Base-by-base conservation (phyloP, 176 grass and related monocot genomes). In the Aegilops speltoides region DNA sequence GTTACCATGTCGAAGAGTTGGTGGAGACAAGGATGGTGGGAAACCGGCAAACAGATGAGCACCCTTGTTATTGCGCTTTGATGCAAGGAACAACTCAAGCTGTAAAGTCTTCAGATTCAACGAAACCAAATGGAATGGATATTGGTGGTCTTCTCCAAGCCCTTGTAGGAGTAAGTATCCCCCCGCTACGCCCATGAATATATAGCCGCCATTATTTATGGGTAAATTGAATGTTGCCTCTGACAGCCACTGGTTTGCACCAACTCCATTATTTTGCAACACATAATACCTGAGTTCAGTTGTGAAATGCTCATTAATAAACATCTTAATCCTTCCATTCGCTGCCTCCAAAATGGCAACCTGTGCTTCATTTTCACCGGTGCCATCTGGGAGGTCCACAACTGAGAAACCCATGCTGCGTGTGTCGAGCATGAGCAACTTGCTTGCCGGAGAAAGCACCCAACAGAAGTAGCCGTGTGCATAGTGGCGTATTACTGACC, bases 91-190 rank as follows among this genome's bases (percentile, higher is more conserved):
- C 54, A 20, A 23, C 76, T 62, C 54, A 79, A 79, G 31, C 32
- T 79, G 5, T 1, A 61, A 38, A 68, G 54, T 79, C 54, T 60
- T 23, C 0, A 79, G 54, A 79, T 79, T 24, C 2, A 79, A 6
- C 7, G 54, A 79, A 37, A 60, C 13, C 28, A 20, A 9, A 68
- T 7, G 31, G 31, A 1, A 17, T 34, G 65, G 1, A 19, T 32
- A 8, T 16, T 2, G 7, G 36, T 40, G 0, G 54, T 14, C 13
- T 15, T 75, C 9, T 25, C 78, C 54, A 62, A 48, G 5, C 40
- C 85, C 85, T 66, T 81, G 57, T 56, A 87, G 40, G 3, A 87
- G 40, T 10, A 87, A 76, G n/a, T 66, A 82, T 56, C 85, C 85
- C 12, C 85, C 85, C 0, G 69, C 57, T 38, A 74, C 78, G 28